These are phyloP conservation scores for Beauveria asiatica DNA, from an alignment of 2,329 filamentous ascomycete genomes.

Conservation along the genomic window DNA sequence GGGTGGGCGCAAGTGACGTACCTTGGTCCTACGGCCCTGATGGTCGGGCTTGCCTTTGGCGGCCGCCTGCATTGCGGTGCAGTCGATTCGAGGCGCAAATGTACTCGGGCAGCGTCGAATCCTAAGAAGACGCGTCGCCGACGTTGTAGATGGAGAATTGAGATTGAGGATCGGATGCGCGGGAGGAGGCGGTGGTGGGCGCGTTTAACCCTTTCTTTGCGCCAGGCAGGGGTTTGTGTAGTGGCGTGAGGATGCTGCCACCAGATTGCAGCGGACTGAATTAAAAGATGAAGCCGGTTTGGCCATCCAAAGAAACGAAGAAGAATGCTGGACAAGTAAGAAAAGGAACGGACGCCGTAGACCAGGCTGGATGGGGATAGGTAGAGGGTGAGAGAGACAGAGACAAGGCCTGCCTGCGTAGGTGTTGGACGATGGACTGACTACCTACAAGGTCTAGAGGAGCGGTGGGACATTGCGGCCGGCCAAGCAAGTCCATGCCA, in stretches of 20 bases:
- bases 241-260: not conserved
- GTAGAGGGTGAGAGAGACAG: not conserved
- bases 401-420: not conserved
- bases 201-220: not conserved
- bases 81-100: not conserved
- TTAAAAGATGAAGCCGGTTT: not conserved
- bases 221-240: not conserved
- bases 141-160: not conserved
- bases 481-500: not conserved
- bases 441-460: not conserved
- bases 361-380: not conserved
- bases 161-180: not conserved
- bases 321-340: not conserved
- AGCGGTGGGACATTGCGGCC: not conserved
- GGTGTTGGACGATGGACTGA: not conserved
- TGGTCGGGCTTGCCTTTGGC: constrained; percentile 48
- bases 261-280: not conserved
- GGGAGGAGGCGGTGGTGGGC: not conserved
- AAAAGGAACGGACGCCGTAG: constrained; percentile 5
- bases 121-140: not conserved
- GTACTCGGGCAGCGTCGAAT: not conserved
- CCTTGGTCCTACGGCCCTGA: constrained; percentile 56
- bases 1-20: constrained; percentile 17
- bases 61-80: constrained; percentile 19
- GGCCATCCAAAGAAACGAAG: not conserved